Conservation (phyloP, 1,139 yeast genomes). For the Protomyces gravidus region DNA sequence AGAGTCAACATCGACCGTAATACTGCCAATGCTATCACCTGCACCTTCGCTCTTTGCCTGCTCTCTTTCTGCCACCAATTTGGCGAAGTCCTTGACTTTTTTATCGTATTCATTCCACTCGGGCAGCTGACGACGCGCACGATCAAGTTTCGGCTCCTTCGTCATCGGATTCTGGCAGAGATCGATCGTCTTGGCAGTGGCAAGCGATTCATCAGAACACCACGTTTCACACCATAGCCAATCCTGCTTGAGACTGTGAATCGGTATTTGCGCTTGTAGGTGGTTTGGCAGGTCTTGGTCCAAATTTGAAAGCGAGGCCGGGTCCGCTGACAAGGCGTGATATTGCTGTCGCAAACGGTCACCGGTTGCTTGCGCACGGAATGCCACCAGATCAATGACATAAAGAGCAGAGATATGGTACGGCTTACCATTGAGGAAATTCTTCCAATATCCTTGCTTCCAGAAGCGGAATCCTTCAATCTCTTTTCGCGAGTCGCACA, state of each 20-base stretch:
- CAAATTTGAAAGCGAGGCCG: slow-evolving; percentile 69
- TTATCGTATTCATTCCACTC: slow-evolving; percentile 70
- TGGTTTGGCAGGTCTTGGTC: slow-evolving; percentile 93
- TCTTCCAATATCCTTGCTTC: slow-evolving; percentile 89
- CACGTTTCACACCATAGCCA: slow-evolving; percentile 96
- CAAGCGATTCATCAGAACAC: slow-evolving; percentile 65
- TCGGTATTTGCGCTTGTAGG: slow-evolving; percentile 62
- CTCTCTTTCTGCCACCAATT: slow-evolving; percentile 11
- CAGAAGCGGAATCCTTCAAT: slow-evolving; percentile 88
- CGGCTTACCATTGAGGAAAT: slow-evolving; percentile 50
- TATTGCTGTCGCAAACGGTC: slow-evolving; percentile 80
- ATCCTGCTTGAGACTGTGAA: slow-evolving; percentile 68
- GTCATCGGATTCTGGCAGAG: slow-evolving; percentile 78
- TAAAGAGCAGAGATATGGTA: slow-evolving; percentile 82
- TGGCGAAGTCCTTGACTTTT: slow-evolving; percentile 44
- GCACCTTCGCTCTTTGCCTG: background rate
- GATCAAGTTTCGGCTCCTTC: slow-evolving; percentile 66
- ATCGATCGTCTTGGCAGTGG: slow-evolving; percentile 70
- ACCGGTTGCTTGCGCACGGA: slow-evolving; percentile 67
- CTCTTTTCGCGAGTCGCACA: slow-evolving; percentile 76
- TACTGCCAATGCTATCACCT: slow-evolving; percentile 8
- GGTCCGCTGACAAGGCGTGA: slow-evolving; percentile 74
- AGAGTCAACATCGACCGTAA: slow-evolving; percentile 19
- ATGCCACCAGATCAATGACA: slow-evolving; percentile 67
- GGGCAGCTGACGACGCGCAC: slow-evolving; percentile 69